Evolutionary conservation across 1,139 yeast genomes (phyloP).

Genomic region (Hansenula anomala): DNA sequence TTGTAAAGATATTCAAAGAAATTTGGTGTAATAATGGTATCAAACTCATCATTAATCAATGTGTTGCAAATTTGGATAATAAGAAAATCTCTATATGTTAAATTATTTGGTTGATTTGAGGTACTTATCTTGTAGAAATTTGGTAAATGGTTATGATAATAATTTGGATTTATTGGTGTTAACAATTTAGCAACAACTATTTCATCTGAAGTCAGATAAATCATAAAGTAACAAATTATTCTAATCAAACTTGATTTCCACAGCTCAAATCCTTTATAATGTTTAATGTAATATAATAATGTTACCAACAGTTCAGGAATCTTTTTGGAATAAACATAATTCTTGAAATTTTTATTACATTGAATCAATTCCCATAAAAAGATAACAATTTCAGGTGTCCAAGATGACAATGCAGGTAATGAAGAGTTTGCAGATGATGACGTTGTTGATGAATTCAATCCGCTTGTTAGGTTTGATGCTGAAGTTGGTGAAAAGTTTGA

Average conservation of each 20-base stretch:
- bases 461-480: neutral
- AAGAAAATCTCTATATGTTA: constrained; percentile 59
- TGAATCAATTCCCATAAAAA: constrained; percentile 75
- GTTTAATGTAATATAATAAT: constrained; percentile 53
- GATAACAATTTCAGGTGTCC: constrained; percentile 54
- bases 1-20: constrained; percentile 58
- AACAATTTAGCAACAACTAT: constrained; percentile 35
- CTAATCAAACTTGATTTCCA: constrained; percentile 47
- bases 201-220: constrained; percentile 54
- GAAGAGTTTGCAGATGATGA: constrained; percentile 3
- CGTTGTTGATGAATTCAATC: constrained; percentile 12
- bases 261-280: constrained; percentile 36
- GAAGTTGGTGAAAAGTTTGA: constrained; percentile 4
- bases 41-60: constrained; percentile 30
- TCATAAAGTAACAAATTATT: constrained; percentile 53
- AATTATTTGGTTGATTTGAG: constrained; percentile 8
- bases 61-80: constrained; percentile 47
- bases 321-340: constrained; percentile 41
- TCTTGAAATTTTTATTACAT: constrained; percentile 55
- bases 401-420: constrained; percentile 36
- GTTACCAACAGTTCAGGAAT: constrained; percentile 52
- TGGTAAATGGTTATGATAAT: constrained; percentile 43
- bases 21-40: constrained; percentile 36
- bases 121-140: constrained; percentile 33
- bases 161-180: constrained; percentile 35